Conservation (phyloP, 2,329 filamentous ascomycete genomes). For the Erysiphe neolycopersici region DNA sequence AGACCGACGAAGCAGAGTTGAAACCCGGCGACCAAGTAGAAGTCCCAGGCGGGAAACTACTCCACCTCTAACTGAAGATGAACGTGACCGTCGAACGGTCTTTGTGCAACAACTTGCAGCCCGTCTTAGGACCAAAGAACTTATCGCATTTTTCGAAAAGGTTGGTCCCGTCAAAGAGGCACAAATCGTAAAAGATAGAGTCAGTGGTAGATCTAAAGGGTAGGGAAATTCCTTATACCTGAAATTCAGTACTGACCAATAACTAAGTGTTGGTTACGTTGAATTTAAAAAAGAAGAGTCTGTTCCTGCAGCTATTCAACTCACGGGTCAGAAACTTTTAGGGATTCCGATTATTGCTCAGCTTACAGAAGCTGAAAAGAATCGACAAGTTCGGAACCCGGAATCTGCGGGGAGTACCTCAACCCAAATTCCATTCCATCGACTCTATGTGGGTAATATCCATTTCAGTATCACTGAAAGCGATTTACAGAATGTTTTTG, state of each 20-base stretch:
- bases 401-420: conserved; percentile 40
- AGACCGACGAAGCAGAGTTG: conserved; percentile 18
- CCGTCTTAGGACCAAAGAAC: conserved; percentile 69
- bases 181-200: conserved; percentile 93
- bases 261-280: conserved; percentile 76
- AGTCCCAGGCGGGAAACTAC: conserved; percentile 23
- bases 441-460: conserved; percentile 96
- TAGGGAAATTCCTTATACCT: conserved; percentile 23
- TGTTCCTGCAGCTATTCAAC: conserved; percentile 75
- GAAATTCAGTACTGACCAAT: conserved; percentile 8
- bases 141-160: conserved; percentile 88
- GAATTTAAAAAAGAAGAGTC: conserved; percentile 95
- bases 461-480: conserved; percentile 97
- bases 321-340: conserved; percentile 95
- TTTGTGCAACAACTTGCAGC: conserved; percentile 97
- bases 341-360: conserved; percentile 97
- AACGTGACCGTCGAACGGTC: conserved; percentile 85
- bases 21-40: conserved; percentile 15
- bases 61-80: conserved; percentile 70
- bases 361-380: conserved; percentile 97
- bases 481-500: conserved; percentile 87
- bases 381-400: conserved; percentile 72
- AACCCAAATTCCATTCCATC: conserved; percentile 82
- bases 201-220: conserved; percentile 95
- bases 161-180: conserved; percentile 87